phyloP scores from a whole-genome alignment of 148 eudicot genomes.

The Oxyria digyna region DNA sequence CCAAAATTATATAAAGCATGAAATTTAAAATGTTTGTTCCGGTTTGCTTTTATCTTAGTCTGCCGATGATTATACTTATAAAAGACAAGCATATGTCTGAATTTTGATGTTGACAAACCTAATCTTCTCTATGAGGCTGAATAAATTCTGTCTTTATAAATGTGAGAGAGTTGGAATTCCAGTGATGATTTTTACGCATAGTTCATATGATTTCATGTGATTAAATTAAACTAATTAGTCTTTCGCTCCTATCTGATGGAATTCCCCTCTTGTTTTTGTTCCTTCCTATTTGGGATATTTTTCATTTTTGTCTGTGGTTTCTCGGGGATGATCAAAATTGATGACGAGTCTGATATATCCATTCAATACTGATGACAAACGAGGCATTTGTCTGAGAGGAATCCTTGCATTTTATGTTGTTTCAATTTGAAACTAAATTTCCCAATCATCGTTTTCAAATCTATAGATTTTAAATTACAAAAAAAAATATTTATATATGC shows the following conservation, averaged over 20 bases:
- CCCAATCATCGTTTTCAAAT: too few relatives aligned
- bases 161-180: background rate
- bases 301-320: background rate
- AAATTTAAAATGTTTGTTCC: too few relatives aligned
- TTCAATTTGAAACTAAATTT: too few relatives aligned
- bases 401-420: too few relatives aligned
- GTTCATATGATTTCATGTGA: constrained; percentile 38
- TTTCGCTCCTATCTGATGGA: constrained; percentile 82
- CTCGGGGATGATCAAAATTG: background rate
- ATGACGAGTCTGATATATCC: constrained; percentile 4
- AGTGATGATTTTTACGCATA: constrained; percentile 16
- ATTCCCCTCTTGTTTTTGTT: background rate
- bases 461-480: too few relatives aligned
- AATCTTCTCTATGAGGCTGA: constrained; percentile 16
- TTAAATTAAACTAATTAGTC: constrained; percentile 31
- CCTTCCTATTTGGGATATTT: too few relatives aligned
- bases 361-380: background rate
- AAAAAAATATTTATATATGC: too few relatives aligned
- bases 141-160: background rate
- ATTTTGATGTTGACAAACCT: constrained; percentile 8
- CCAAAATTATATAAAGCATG: background rate
- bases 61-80: constrained; percentile 15
- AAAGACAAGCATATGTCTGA: constrained; percentile 18
- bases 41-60: background rate
- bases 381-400: constrained; percentile 6